Base-by-base conservation (phyloP, 768 basidiomycete genomes). In the Cubamyces lactineus region DNA sequence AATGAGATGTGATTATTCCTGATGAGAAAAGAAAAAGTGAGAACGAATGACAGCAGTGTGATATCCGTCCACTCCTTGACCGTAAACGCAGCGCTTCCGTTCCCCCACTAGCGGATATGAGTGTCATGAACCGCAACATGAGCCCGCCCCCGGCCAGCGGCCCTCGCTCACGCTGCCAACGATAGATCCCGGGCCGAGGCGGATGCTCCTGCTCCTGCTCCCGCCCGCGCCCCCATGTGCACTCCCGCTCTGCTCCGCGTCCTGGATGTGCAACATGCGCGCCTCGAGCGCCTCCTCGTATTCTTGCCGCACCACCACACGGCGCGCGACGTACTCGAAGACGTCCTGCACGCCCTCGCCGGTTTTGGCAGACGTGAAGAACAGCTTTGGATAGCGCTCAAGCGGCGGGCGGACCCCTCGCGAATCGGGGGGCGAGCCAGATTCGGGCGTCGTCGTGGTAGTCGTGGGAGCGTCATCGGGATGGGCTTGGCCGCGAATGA, bases 321-420 rank as follows among this genome's bases (percentile, higher is more conserved):
- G 77, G 51, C 74, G 69, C 4, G 85, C 88, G 43, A 94, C 78
- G 67, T 92, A 92, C 70, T 84, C 87, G 68, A 93, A 94, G n/a
- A 91, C 86, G 0, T 86, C 87, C 1, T 70, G 52, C 0, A 92
- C 89, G 8, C 88, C 86, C 39, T 83, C 80, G 0, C 92, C 92
- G 4, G 88, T 91, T 74, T 91, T 91, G 2, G 92, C 91, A 0
- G 87, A 89, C 6, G 89, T 84, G 69, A 89, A 87, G 72, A 92
- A 90, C 12, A 92, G 74, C 71, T 79, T 83, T 0, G 89, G 86
- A 3, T 87, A 83, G 1, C 72, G 77, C 30, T 84, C 85, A 0
- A 78, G 82, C n/a, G 71, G 68, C 34, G 71, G 64, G 5, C 64
- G 64, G 5, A 43, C 46, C 1, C 54, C 59, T 23, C 12, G 67